Percentiles rank a stretch among this genome's conserved stretches.
Evolutionary conservation across 352 stramenopile species (phyloP).

Genomic region (Globisporangium paddicum): DNA sequence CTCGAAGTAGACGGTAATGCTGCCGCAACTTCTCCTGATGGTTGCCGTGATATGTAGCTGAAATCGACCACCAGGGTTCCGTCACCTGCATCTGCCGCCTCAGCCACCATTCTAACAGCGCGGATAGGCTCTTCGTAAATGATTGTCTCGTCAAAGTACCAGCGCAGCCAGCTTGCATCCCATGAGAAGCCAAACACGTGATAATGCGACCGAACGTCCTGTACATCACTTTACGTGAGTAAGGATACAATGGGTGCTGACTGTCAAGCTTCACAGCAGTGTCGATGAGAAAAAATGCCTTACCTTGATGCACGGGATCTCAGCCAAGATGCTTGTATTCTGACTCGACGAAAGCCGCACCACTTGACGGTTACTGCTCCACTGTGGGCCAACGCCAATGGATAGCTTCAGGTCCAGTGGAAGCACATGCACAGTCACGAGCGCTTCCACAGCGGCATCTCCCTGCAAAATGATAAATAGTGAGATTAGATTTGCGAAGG

Average conservation of each 20-base stretch:
- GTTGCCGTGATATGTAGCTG: neutral
- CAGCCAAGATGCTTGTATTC: conserved; percentile 25
- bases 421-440: conserved; percentile 21
- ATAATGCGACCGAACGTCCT: conserved; percentile 27
- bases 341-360: conserved; percentile 24
- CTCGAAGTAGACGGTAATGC: neutral
- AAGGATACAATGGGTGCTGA: neutral
- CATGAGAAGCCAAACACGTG: conserved; percentile 37
- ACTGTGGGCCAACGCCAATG: conserved; percentile 14
- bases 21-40: neutral
- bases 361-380: conserved; percentile 12
- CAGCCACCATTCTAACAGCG: neutral
- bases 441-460: conserved; percentile 14
- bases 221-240: neutral
- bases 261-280: neutral
- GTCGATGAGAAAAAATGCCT: neutral
- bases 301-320: conserved; percentile 39
- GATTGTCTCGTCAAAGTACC: conserved; percentile 48
- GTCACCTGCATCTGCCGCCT: neutral
- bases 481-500: neutral
- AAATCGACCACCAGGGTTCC: neutral
- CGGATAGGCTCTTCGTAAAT: conserved; percentile 39
- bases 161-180: conserved; percentile 50
- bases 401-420: conserved; percentile 21
- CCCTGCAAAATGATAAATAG: neutral